Evolutionary conservation across 2,329 filamentous ascomycete species (phyloP).

Genomic region (Hypoxylon sp.): DNA sequence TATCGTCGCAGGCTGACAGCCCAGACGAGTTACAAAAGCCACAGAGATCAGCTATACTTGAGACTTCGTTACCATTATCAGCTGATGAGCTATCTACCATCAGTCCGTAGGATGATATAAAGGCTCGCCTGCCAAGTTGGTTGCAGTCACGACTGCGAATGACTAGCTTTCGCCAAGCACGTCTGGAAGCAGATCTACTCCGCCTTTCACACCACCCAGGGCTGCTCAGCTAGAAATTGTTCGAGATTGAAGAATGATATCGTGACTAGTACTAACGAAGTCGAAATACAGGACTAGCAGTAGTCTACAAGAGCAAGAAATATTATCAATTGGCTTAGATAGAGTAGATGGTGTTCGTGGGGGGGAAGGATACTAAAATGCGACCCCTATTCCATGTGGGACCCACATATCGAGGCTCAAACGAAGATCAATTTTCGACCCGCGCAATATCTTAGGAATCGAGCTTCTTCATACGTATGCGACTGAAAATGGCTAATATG

Average conservation of each 20-base stretch:
- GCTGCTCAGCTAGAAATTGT: not conserved
- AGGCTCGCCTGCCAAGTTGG: not conserved
- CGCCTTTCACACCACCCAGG: not conserved
- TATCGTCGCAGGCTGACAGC: not conserved
- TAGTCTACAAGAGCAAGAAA: not conserved
- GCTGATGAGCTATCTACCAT: not conserved
- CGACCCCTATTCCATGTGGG: not conserved
- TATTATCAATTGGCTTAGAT: not conserved
- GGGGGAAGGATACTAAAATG: not conserved
- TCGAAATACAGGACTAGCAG: not conserved
- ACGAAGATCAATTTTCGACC: not conserved
- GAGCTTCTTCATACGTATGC: not conserved
- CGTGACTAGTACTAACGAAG: not conserved
- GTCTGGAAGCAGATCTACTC: not conserved
- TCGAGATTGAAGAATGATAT: not conserved
- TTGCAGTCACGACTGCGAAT: conserved; percentile 1
- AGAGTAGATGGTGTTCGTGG: not conserved
- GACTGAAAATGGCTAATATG: not conserved
- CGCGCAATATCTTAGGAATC: not conserved
- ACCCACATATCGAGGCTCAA: conserved; percentile 25
- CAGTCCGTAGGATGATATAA: not conserved
- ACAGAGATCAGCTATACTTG: not conserved
- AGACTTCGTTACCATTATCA: not conserved
- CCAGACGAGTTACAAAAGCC: conserved; percentile 3
- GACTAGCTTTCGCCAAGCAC: conserved; percentile 2